A percentile compares a stretch with the other conserved stretches of the same genome.
These are phyloP conservation scores for Lipomyces sp. DNA, from an alignment of 805 yeast species.

Conservation along the genomic window DNA sequence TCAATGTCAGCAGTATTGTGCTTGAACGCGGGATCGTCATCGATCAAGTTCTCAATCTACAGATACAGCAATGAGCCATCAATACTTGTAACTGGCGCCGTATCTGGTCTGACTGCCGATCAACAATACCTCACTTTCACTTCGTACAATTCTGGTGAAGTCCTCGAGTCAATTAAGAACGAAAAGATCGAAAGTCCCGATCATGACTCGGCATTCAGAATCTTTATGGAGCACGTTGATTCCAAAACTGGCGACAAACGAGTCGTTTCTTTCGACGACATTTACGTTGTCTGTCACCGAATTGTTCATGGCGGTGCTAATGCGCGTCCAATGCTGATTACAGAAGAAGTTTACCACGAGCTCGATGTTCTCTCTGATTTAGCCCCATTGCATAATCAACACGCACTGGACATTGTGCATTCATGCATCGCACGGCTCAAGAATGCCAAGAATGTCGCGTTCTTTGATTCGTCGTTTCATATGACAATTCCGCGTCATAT, in stretches of 20 bases:
- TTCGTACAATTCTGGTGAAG: conserved; percentile 49
- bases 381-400: conserved; percentile 37
- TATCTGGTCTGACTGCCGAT: conserved; percentile 33
- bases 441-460: conserved; percentile 31
- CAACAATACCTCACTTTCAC: conserved; percentile 25
- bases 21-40: conserved; percentile 38
- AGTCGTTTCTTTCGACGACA: conserved; percentile 25
- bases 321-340: conserved; percentile 33
- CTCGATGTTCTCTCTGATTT: conserved; percentile 37
- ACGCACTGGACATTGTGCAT: conserved; percentile 37
- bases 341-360: conserved; percentile 29
- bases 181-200: conserved; percentile 27
- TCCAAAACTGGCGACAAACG: conserved; percentile 13
- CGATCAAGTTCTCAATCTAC: conserved; percentile 37
- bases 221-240: conserved; percentile 30
- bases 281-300: conserved; percentile 33
- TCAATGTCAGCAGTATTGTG: conserved; percentile 22
- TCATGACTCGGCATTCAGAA: conserved; percentile 35
- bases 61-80: conserved; percentile 16
- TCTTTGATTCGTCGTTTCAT: conserved; percentile 37
- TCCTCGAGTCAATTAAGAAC: conserved; percentile 51
- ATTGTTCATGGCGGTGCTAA: conserved; percentile 36
- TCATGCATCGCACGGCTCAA: conserved; percentile 26
- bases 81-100: conserved; percentile 27
- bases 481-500: conserved; percentile 30